Evolutionary conservation across 2,329 filamentous ascomycete genomes (phyloP).

Genomic region (Alternaria postmessia): DNA sequence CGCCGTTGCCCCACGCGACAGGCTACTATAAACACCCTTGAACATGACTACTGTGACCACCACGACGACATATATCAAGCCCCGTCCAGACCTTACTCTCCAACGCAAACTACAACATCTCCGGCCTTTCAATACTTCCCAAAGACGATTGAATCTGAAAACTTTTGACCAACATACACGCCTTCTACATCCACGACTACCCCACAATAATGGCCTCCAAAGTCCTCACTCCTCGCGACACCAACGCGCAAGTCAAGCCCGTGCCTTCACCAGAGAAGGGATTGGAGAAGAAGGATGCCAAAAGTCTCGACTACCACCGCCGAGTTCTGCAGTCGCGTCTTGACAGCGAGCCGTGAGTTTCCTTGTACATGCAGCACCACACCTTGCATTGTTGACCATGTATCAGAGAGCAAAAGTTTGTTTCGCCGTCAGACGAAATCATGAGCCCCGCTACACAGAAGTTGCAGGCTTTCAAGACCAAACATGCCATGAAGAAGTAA

Average conservation of each 20-base stretch:
- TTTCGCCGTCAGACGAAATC: conserved; percentile 88
- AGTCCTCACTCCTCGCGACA: conserved; percentile 71
- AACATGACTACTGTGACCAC: conserved; percentile 9
- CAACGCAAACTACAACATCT: not conserved
- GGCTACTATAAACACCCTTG: conserved; percentile 15
- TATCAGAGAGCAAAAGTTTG: conserved; percentile 65
- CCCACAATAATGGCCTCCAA: conserved; percentile 62
- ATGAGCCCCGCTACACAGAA: conserved; percentile 88
- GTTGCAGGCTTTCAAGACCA: conserved; percentile 80
- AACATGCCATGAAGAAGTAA: conserved; percentile 77
- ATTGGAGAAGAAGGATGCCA: conserved; percentile 43
- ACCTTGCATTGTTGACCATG: conserved; percentile 24
- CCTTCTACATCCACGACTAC: conserved; percentile 4
- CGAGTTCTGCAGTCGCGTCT: conserved; percentile 78
- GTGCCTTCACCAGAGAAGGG: conserved; percentile 35
- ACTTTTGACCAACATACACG: not conserved
- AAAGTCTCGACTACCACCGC: conserved; percentile 75
- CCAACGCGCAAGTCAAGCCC: conserved; percentile 61
- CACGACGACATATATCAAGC: conserved; percentile 7
- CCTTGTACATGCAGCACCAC: too few relatives aligned
- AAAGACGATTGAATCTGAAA: not conserved
- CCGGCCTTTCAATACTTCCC: not conserved
- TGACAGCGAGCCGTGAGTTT: conserved; percentile 69
- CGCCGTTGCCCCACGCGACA: conserved; percentile 24
- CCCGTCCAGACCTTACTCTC: not conserved